Percentiles rank a stretch among this genome's conserved stretches.
Evolutionary conservation across 495 filamentous ascomycete species (phyloP).

Genomic region (Immersiella caudata): DNA sequence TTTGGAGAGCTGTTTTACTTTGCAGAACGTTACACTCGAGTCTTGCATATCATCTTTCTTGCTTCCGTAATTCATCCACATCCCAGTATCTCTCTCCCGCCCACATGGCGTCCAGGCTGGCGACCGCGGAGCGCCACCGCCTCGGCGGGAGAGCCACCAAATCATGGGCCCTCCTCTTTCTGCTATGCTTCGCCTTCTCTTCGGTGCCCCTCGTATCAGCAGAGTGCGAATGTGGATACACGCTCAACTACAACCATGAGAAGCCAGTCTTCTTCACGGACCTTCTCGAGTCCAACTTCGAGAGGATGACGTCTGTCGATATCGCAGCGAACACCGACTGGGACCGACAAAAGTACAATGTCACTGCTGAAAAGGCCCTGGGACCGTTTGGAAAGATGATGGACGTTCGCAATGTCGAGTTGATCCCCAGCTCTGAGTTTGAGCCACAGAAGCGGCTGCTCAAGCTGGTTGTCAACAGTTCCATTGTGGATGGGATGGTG

Average conservation of each 20-base stretch:
- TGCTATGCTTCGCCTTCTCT: slow-evolving; percentile 12
- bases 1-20: background rate
- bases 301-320: slow-evolving; percentile 50
- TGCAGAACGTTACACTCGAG: background rate
- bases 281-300: slow-evolving; percentile 68
- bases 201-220: slow-evolving; percentile 34
- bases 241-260: slow-evolving; percentile 33
- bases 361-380: slow-evolving; percentile 52
- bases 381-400: slow-evolving; percentile 70
- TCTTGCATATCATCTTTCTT: background rate
- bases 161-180: background rate
- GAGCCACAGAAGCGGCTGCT: slow-evolving; percentile 35
- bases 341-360: slow-evolving; percentile 65
- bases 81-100: background rate
- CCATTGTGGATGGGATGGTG: slow-evolving; percentile 53
- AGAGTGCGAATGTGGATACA: slow-evolving; percentile 74
- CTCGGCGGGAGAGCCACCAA: background rate
- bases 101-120: background rate
- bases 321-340: slow-evolving; percentile 59
- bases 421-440: slow-evolving; percentile 31
- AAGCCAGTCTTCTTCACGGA: slow-evolving; percentile 61
- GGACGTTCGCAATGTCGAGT: slow-evolving; percentile 52
- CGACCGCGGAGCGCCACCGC: background rate
- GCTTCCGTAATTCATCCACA: background rate
- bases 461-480: slow-evolving; percentile 60